Evolutionary conservation across 352 stramenopile species (phyloP), one percentile per base, ranked within the genome.

Genomic region (Globisporangium rhizosaccharum): DNA sequence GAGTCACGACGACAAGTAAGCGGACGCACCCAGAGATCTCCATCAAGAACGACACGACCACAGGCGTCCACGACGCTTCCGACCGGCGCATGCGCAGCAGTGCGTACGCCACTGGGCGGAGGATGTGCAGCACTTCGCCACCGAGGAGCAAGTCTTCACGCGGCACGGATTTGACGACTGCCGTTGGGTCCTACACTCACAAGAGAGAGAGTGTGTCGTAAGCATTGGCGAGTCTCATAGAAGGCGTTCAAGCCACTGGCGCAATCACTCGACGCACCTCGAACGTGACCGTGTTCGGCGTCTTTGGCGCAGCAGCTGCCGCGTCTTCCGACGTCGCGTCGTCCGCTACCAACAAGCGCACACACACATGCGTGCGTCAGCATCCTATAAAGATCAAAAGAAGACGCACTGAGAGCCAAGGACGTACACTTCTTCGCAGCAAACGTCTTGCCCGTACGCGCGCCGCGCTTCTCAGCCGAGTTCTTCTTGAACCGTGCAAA

Each of bases 41-140:
- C 39, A 89, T 70, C 18, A 85, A 20, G 57, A 90, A 67, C 11
- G 82, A 81, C 3, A 85, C 56, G 6, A 82, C 47, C 20, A 85
- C 63, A 0, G 82, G 82, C 6, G 73, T 73, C 82, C 82, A 92
- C 39, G 79, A 88, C 4, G 70, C 63, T 44, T 86, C 73, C 18
- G 70, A 55, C 60, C 76, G 70, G 33, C 71, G 79, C 54, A 81
- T 76, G 54, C 77, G 80, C 51, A 94, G 62, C 39, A 92, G 30
- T 8, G 81, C 82, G 65, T 90, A 94, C 36, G 87, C 66, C 2
- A 90, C 63, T 10, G 85, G 85, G 11, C 85, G 79, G 37, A 92
- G 61, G 47, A 92, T 88, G 53, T 94, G 85, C 30, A 89, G 81
- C 46, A 92, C 33, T 59, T 94, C 85, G 44, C 82, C 82, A 15